These are phyloP conservation scores for Dictyostelium firmibasis DNA, from an alignment of 78 protist species.

Conservation along the genomic window DNA sequence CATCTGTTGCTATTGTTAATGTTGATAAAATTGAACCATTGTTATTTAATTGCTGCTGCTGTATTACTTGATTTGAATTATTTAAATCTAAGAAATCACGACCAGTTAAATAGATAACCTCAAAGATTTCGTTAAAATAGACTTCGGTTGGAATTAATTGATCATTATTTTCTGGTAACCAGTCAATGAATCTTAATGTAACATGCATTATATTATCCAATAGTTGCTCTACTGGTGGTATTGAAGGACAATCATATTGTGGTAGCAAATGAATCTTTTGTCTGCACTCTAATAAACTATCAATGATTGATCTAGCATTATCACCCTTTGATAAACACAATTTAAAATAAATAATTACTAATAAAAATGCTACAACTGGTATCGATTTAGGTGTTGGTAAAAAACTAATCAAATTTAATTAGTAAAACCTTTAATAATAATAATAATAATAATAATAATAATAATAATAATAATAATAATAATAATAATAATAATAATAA, in stretches of 20 bases:
- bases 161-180: not conserved
- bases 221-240: slow-evolving; percentile 7
- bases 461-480: not conserved
- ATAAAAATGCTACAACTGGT: slow-evolving; percentile 69
- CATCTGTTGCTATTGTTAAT: slow-evolving; percentile 19
- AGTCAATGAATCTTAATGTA: slow-evolving; percentile 49
- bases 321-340: slow-evolving; percentile 58
- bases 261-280: slow-evolving; percentile 30
- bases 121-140: slow-evolving; percentile 57
- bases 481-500: not conserved
- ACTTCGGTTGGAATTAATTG: slow-evolving; percentile 54
- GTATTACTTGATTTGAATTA: not conserved
- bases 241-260: not conserved
- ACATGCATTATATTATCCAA: slow-evolving; percentile 9
- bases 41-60: not conserved
- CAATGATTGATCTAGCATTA: not conserved
- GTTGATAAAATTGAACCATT: slow-evolving; percentile 18
- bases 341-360: slow-evolving; percentile 38
- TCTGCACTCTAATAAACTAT: slow-evolving; percentile 28
- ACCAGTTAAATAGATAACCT: slow-evolving; percentile 49
- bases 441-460: not conserved
- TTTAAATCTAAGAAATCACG: slow-evolving; percentile 23
- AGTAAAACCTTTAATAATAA: not conserved
- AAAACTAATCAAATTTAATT: not conserved
- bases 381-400: slow-evolving; percentile 34